phyloP scores from a whole-genome alignment of 768 basidiomycete genomes.

The Pluteus cervinus region DNA sequence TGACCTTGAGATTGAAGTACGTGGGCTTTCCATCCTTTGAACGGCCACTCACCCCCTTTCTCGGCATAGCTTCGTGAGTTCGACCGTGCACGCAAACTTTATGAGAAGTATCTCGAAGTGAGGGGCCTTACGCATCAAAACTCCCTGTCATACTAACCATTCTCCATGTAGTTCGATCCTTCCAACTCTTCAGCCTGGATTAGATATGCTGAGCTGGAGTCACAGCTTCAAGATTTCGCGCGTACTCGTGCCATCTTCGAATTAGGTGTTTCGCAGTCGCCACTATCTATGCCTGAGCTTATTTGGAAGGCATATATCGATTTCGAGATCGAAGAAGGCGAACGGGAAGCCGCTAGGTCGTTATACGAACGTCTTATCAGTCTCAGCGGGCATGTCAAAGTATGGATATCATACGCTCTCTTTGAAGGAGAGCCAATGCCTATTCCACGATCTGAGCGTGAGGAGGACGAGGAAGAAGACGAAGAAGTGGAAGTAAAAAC shows the following conservation, averaged over 20 bases:
- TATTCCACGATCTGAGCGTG: constrained; percentile 54
- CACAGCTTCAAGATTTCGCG: constrained; percentile 76
- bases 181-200: constrained; percentile 95
- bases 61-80: constrained; percentile 78
- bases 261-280: constrained; percentile 76
- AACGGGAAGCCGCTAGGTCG: constrained; percentile 75
- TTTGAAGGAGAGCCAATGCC: constrained; percentile 83
- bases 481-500: constrained; percentile 56
- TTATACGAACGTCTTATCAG: constrained; percentile 85
- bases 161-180: constrained; percentile 61
- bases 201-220: constrained; percentile 89
- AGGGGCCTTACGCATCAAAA: constrained; percentile 13
- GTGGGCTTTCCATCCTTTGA: constrained; percentile 12
- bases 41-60: constrained; percentile 2
- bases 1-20: constrained; percentile 84
- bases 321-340: constrained; percentile 92
- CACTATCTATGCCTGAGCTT: constrained; percentile 92
- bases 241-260: constrained; percentile 94
- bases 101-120: constrained; percentile 93
- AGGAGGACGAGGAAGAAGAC: constrained; percentile 63
- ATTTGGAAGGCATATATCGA: constrained; percentile 96
- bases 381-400: constrained; percentile 90
- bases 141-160: constrained; percentile 2
- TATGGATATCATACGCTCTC: constrained; percentile 93
- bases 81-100: constrained; percentile 84